A percentile compares a stretch with the other conserved stretches of the same genome.
phyloP scores from a whole-genome alignment of 2,329 filamentous ascomycete species.

The Delphinella strobiligena region DNA sequence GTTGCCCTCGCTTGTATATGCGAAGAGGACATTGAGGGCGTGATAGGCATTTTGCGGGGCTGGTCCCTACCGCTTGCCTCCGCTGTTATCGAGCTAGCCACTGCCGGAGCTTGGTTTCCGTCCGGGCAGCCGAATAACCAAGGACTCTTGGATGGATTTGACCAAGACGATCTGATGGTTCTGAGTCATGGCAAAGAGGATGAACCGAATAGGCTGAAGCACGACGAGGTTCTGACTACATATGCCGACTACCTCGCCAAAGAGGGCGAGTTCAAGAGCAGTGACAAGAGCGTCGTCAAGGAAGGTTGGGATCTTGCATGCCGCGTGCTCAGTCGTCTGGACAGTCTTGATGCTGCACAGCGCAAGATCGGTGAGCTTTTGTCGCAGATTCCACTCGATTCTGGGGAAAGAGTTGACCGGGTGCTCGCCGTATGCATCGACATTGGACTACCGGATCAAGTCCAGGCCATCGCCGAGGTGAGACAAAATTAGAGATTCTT shows the following conservation, averaged over 20 bases:
- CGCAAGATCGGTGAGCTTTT: constrained; percentile 64
- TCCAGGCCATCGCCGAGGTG: constrained; percentile 73
- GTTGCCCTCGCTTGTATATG: constrained; percentile 72
- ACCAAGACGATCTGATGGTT: constrained; percentile 75
- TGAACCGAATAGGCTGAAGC: constrained; percentile 47
- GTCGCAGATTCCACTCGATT: constrained; percentile 58
- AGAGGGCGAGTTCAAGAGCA: constrained; percentile 29
- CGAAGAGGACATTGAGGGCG: constrained; percentile 68
- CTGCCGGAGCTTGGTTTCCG: constrained; percentile 72
- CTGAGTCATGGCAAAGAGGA: constrained; percentile 57
- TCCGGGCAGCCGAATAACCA: constrained; percentile 39
- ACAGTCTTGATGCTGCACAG: constrained; percentile 58
- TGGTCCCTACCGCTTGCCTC: constrained; percentile 75
- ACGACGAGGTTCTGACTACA: constrained; percentile 64
- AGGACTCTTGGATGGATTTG: constrained; percentile 52
- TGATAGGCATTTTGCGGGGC: constrained; percentile 58
- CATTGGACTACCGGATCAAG: constrained; percentile 66
- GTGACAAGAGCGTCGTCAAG: constrained; percentile 18
- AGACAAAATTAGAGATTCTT: constrained; percentile 18
- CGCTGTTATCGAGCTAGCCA: constrained; percentile 71
- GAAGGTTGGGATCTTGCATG: constrained; percentile 86
- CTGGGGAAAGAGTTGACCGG: constrained; percentile 63
- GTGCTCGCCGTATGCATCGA: constrained; percentile 67
- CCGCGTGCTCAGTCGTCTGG: constrained; percentile 68
- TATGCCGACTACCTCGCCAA: constrained; percentile 57